A percentile compares a stretch with the other conserved stretches of the same genome.
These are phyloP conservation scores for Massarina eburnea DNA, from an alignment of 2,329 filamentous ascomycete species.

Conservation along the genomic window DNA sequence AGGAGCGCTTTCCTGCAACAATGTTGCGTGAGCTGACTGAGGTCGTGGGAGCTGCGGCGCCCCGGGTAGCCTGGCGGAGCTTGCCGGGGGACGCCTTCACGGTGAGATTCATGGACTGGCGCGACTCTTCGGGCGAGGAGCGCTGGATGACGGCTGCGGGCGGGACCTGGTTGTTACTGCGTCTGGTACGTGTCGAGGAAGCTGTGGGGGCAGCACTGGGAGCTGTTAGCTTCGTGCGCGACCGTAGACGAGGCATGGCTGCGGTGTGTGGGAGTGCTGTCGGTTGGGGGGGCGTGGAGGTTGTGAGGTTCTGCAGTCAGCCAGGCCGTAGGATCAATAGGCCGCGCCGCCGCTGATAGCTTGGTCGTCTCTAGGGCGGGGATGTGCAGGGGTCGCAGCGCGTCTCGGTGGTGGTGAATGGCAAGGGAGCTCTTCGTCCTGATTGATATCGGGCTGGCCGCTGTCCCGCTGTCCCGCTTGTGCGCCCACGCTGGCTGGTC, in stretches of 20 bases:
- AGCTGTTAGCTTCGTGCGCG: conserved; percentile 39
- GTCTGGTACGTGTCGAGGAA: conserved; percentile 41
- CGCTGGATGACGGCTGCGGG: conserved; percentile 42
- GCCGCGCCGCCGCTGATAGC: conserved; percentile 2
- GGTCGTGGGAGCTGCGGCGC: conserved; percentile 25
- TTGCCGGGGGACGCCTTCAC: conserved; percentile 54
- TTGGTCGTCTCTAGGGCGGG: not conserved
- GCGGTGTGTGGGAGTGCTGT: conserved; percentile 13
- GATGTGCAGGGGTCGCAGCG: conserved; percentile 8
- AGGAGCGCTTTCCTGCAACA: conserved; percentile 41
- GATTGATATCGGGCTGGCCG: not conserved
- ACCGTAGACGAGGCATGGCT: conserved; percentile 41
- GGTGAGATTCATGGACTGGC: conserved; percentile 51
- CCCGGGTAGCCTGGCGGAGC: conserved; percentile 50
- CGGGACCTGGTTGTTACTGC: conserved; percentile 38
- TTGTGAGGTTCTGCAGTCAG: not conserved
- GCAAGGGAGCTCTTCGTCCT: not conserved
- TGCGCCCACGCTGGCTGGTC: not conserved
- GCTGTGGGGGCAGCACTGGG: conserved; percentile 39
- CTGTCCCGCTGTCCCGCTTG: not conserved
- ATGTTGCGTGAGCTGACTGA: conserved; percentile 40
- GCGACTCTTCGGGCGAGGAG: conserved; percentile 45
- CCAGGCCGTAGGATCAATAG: not conserved
- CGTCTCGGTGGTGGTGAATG: conserved; percentile 3
- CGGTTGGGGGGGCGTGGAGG: not conserved